Evolutionary conservation across 257 asterid species (phyloP).

Genomic region (Nicotiana attenuata): DNA sequence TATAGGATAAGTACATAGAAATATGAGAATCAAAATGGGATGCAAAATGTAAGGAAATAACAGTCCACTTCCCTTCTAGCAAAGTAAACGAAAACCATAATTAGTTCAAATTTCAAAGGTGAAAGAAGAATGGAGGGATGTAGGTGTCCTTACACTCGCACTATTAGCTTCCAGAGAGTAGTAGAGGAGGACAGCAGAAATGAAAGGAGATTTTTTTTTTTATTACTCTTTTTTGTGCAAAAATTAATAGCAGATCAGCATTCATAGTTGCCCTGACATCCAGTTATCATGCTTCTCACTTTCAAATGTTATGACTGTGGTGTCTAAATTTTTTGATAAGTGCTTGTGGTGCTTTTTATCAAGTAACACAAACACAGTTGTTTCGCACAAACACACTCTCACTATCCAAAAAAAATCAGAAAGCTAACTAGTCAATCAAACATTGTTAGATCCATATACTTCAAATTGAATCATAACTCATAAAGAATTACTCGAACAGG

Average conservation of each 20-base stretch:
- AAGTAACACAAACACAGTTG: background rate
- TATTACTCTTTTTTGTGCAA: background rate
- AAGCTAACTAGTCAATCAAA: background rate
- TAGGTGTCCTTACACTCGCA: background rate
- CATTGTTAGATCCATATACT: background rate
- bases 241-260: background rate
- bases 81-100: too few species aligned
- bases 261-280: background rate
- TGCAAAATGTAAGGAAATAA: background rate
- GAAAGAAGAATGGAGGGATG: background rate
- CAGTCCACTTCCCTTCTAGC: background rate
- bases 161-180: background rate
- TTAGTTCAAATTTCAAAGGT: background rate
- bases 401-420: background rate
- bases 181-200: background rate
- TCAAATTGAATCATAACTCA: background rate
- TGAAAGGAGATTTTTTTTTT: background rate
- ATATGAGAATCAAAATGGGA: background rate
- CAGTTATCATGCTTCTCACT: background rate
- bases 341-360: background rate
- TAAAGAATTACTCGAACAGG: background rate
- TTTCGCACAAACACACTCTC: background rate
- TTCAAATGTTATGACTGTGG: background rate
- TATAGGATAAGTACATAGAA: background rate
- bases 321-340: background rate